These are phyloP conservation scores for Candida smagusa DNA, from an alignment of 1,139 yeast genomes.

Conservation along the genomic window DNA sequence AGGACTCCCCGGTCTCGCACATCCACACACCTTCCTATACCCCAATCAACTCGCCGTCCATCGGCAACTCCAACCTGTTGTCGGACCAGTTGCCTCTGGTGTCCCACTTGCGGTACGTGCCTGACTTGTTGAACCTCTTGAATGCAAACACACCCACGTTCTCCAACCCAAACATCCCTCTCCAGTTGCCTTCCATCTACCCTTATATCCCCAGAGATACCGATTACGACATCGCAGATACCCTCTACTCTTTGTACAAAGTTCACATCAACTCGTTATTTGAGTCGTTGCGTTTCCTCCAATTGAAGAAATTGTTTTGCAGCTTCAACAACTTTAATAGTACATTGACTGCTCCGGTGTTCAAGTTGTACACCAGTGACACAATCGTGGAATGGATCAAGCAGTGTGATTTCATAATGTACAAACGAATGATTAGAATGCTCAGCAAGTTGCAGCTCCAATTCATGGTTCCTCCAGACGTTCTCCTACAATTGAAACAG, in stretches of 20 bases:
- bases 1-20: conserved; percentile 14
- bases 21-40: conserved; percentile 16
- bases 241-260: conserved; percentile 58
- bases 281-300: conserved; percentile 67
- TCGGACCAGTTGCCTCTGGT: conserved; percentile 17
- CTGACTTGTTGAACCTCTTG: conserved; percentile 30
- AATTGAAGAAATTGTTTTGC: conserved; percentile 56
- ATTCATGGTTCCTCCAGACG: conserved; percentile 51
- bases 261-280: conserved; percentile 62
- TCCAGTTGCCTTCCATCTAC: conserved; percentile 52
- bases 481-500: conserved; percentile 47
- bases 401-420: conserved; percentile 63
- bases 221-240: conserved; percentile 60
- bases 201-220: conserved; percentile 47
- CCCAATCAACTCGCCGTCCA: conserved; percentile 17
- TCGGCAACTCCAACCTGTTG: conserved; percentile 12
- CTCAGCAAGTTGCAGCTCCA: conserved; percentile 67
- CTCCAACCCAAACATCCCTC: conserved; percentile 23
- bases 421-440: conserved; percentile 59
- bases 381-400: conserved; percentile 58
- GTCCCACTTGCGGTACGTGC: conserved; percentile 31
- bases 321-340: conserved; percentile 55
- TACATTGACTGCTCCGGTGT: conserved; percentile 63
- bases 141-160: conserved; percentile 17
- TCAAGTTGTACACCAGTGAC: conserved; percentile 54